Percentiles rank a stretch among this genome's conserved stretches.
phyloP scores from a whole-genome alignment of 2,329 filamentous ascomycete species.

The Pleomassaria siparia region DNA sequence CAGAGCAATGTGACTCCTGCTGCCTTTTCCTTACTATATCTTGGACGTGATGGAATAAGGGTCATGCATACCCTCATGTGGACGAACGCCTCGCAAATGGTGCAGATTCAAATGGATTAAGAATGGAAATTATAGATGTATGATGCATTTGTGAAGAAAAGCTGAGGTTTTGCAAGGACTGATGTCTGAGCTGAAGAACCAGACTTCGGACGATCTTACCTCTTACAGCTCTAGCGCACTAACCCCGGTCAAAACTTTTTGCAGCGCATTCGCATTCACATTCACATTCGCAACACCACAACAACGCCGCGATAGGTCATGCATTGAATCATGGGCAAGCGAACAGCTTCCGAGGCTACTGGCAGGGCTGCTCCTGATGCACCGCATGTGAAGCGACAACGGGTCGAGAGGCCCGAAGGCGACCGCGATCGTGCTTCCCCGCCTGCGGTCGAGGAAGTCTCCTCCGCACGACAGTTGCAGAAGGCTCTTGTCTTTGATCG shows the following conservation, averaged over 20 bases:
- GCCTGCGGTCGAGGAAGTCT: constrained; percentile 33
- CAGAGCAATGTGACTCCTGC: too few relatives aligned
- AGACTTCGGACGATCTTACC: neutral
- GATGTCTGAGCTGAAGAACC: neutral
- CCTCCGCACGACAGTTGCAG: constrained; percentile 38
- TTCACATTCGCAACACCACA: constrained; percentile 1
- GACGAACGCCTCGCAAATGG: too few relatives aligned
- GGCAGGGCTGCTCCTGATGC: constrained; percentile 18
- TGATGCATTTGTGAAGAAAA: too few relatives aligned
- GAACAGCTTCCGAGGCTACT: constrained; percentile 35
- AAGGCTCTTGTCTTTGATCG: constrained; percentile 42
- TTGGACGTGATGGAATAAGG: too few relatives aligned
- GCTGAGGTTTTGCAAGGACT: too few relatives aligned
- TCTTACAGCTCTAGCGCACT: neutral
- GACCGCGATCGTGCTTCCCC: constrained; percentile 28
- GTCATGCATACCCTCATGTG: too few relatives aligned
- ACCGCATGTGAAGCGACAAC: constrained; percentile 36
- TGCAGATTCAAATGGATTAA: too few relatives aligned
- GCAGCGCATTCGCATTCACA: neutral
- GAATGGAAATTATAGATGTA: too few relatives aligned
- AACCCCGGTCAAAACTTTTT: constrained; percentile 7
- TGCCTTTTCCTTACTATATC: too few relatives aligned
- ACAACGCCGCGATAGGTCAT: constrained; percentile 1
- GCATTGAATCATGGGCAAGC: constrained; percentile 26
- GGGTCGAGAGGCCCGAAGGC: constrained; percentile 25